A percentile compares a stretch with the other conserved stretches of the same genome.
These are phyloP conservation scores for Hypomontagnella monticulosa DNA, from an alignment of 495 filamentous ascomycete genomes.

Conservation along the genomic window DNA sequence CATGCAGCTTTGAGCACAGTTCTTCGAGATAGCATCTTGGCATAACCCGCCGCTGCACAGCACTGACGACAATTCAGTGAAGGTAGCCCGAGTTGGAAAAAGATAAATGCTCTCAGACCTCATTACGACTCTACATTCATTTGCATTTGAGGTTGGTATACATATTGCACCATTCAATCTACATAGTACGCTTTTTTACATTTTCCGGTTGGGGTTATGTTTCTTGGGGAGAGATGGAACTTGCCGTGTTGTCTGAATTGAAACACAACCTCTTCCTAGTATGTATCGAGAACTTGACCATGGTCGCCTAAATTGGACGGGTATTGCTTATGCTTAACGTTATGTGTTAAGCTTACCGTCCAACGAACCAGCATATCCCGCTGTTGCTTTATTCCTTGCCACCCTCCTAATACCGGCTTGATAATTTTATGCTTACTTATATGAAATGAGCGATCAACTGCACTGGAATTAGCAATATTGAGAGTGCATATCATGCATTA, in stretches of 20 bases:
- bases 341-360: constrained; percentile 12
- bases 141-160: background rate
- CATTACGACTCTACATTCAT: constrained; percentile 15
- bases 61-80: constrained; percentile 1
- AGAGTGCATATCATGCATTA: constrained; percentile 27
- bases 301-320: constrained; percentile 18
- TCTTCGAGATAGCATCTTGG: constrained; percentile 34
- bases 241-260: constrained; percentile 7
- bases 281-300: background rate
- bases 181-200: background rate
- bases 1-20: constrained; percentile 32
- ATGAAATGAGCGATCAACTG: constrained; percentile 19
- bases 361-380: constrained; percentile 6
- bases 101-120: constrained; percentile 31
- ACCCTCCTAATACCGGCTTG: constrained; percentile 14
- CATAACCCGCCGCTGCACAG: constrained; percentile 14
- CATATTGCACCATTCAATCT: background rate
- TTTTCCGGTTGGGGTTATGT: constrained; percentile 7
- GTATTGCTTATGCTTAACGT: constrained; percentile 24
- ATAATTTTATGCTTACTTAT: background rate
- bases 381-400: constrained; percentile 11
- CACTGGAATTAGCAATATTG: constrained; percentile 6
- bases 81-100: constrained; percentile 13
- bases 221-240: background rate
- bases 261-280: background rate